phyloP scores from a whole-genome alignment of 208 protist species.

The Crithidia bombi region DNA sequence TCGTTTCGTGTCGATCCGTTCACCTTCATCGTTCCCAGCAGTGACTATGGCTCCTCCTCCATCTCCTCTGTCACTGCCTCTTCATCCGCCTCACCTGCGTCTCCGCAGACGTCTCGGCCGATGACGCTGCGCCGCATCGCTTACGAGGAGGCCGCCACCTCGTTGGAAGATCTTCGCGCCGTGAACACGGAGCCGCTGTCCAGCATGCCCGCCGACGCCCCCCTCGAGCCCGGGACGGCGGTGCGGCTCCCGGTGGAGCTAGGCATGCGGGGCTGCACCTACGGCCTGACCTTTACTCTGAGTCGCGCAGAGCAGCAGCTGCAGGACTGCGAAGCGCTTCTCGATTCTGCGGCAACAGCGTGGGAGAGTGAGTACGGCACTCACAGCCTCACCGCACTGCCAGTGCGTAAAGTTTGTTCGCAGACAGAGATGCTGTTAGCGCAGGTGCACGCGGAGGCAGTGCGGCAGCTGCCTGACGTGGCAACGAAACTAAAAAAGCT shows the following conservation, averaged over 20 bases:
- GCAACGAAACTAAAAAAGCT: constrained; percentile 31
- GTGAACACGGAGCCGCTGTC: constrained; percentile 54
- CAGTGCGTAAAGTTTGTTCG: constrained; percentile 50
- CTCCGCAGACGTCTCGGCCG: neutral
- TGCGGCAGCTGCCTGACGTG: constrained; percentile 56
- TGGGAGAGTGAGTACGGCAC: constrained; percentile 28
- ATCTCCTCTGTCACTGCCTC: neutral
- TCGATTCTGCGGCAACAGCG: constrained; percentile 34
- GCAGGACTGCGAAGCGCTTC: constrained; percentile 34
- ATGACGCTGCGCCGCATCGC: constrained; percentile 42
- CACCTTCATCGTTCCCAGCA: constrained; percentile 21
- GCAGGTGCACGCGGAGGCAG: constrained; percentile 48
- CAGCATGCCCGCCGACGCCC: constrained; percentile 23
- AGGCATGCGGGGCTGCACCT: constrained; percentile 22
- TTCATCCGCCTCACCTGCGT: neutral
- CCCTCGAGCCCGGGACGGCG: constrained; percentile 45
- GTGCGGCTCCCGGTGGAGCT: constrained; percentile 51
- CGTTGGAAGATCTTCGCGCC: constrained; percentile 55
- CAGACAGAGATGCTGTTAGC: constrained; percentile 59
- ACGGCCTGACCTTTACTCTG: constrained; percentile 52
- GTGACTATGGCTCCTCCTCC: neutral
- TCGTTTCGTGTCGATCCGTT: constrained; percentile 32
- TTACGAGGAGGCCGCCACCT: constrained; percentile 26
- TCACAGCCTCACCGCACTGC: constrained; percentile 36
- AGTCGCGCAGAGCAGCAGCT: constrained; percentile 53